Percentiles rank a stretch among this genome's conserved stretches.
Conservation (phyloP, 1,284 basidiomycete genomes). For the Phylloboletellus chloephorus region DNA sequence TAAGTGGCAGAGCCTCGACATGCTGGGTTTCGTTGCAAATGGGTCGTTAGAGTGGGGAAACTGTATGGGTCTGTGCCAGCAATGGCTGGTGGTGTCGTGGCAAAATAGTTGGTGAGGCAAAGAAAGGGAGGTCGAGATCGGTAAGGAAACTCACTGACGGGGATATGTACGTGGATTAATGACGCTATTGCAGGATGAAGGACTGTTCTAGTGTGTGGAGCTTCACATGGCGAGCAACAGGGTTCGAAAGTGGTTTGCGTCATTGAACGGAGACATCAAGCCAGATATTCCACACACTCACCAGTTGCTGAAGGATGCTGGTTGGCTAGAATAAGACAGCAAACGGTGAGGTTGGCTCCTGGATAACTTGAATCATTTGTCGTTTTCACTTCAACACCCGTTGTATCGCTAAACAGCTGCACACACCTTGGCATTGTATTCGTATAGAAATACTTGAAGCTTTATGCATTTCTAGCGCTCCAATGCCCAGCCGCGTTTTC, state of each 20-base stretch:
- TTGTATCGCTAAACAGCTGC: conserved; percentile 8
- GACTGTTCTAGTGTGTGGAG: conserved; percentile 48
- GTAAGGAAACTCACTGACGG: conserved; percentile 30
- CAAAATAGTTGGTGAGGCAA: conserved; percentile 40
- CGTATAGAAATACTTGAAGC: not conserved
- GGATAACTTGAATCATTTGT: not conserved
- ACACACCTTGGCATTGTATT: conserved; percentile 3
- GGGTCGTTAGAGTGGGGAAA: conserved; percentile 38
- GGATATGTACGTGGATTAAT: not conserved
- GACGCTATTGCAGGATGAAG: conserved; percentile 34
- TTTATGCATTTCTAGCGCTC: not conserved
- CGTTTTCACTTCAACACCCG: not conserved
- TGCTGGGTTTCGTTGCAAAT: not conserved
- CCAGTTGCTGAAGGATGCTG: conserved; percentile 38
- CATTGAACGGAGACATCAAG: conserved; percentile 59
- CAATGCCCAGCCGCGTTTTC: not conserved
- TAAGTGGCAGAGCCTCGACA: conserved; percentile 15
- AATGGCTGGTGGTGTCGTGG: conserved; percentile 48
- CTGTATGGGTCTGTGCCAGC: conserved; percentile 48
- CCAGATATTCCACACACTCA: conserved; percentile 43
- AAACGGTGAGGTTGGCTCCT: conserved; percentile 1
- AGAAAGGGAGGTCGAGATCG: conserved; percentile 40
- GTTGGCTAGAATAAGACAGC: conserved; percentile 11
- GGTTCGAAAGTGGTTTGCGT: conserved; percentile 52
- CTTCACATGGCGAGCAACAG: conserved; percentile 31